A percentile compares a stretch with the other conserved stretches of the same genome.
phyloP scores from a whole-genome alignment of 495 filamentous ascomycete species.

The Lentithecium fluviatile region DNA sequence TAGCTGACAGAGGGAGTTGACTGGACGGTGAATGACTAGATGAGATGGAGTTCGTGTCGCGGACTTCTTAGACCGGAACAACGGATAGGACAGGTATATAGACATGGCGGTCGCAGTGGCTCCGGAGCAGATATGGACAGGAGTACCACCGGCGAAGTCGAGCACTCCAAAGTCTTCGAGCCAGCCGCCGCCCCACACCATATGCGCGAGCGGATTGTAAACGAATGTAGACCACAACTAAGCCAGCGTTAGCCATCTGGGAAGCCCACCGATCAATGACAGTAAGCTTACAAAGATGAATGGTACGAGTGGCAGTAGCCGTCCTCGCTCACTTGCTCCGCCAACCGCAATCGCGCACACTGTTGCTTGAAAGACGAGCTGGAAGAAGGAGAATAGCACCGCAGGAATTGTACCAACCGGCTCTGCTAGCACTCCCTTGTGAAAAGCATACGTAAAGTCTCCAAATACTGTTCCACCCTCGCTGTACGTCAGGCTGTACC shows the following conservation, averaged over 20 bases:
- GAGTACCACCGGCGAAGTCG: slow-evolving; percentile 51
- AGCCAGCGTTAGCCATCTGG: not conserved
- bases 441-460: slow-evolving; percentile 45
- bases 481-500: slow-evolving; percentile 48
- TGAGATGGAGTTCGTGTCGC: slow-evolving; percentile 45
- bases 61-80: slow-evolving; percentile 46
- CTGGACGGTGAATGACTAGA: slow-evolving; percentile 49
- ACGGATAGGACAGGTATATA: slow-evolving; percentile 48
- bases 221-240: slow-evolving; percentile 51
- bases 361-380: slow-evolving; percentile 39
- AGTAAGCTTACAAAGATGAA: slow-evolving; percentile 40
- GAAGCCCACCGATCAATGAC: not conserved
- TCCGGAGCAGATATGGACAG: slow-evolving; percentile 51
- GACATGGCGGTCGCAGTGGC: slow-evolving; percentile 47
- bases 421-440: slow-evolving; percentile 44
- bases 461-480: slow-evolving; percentile 46
- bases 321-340: slow-evolving; percentile 32
- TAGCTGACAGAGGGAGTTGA: slow-evolving; percentile 49
- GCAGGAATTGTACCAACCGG: slow-evolving; percentile 44
- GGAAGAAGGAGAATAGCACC: slow-evolving; percentile 37
- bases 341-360: slow-evolving; percentile 39
- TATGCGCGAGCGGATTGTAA: slow-evolving; percentile 48
- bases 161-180: slow-evolving; percentile 44
- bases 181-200: slow-evolving; percentile 50
- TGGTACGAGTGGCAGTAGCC: slow-evolving; percentile 30